Base-by-base conservation (phyloP, 768 basidiomycete species). In the Serpula lacrymans region DNA sequence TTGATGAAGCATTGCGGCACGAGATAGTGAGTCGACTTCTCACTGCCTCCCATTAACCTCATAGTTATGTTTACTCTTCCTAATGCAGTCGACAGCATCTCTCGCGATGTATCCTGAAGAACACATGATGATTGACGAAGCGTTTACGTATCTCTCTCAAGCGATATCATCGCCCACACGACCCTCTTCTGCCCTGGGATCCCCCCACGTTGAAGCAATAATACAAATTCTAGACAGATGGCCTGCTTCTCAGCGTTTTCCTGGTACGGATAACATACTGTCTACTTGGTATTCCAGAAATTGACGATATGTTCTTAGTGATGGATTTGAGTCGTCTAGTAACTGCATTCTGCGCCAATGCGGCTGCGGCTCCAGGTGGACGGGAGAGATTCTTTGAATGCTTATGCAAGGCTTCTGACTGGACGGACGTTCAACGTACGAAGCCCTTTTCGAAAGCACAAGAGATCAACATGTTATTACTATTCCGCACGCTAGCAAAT, bases 301-400 rank as follows among this genome's bases (percentile, higher is more conserved):
- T 22, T 31, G 31, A 32, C 32, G 24, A 39, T 13, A 10, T 17
- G 43, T 34, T 27, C 21, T 9, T 48, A 91, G 90, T 94, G 10
- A 79, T 98, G 53, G 95, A 98, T 54, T 74, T 97, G 10, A 72
- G 79, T 37, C 82, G 96, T 28, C 69, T 95, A 27, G 59, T 95
- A 12, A 68, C 80, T 14, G 86, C 78, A 2, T 83, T 74, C 55
- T 75, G 73, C 35, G 76, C 82, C 1, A 69, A 74, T 6, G 65
- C 74, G 2, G 73, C 82, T 43, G 63, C 71, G 3, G 48, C 59
- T 4, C 50, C 73, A 1, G 69, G 58, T 33, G 47, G 72, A 39
- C 71, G 72, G 37, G 68, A 74, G 27, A 62, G 59, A 14, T 81
- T 86, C 57, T 71, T 86, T 16, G 69, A 77, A 14, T 65, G 75